phyloP scores from a whole-genome alignment of 192 early-diverging fungal genomes.

The Backusella morwellensis region DNA sequence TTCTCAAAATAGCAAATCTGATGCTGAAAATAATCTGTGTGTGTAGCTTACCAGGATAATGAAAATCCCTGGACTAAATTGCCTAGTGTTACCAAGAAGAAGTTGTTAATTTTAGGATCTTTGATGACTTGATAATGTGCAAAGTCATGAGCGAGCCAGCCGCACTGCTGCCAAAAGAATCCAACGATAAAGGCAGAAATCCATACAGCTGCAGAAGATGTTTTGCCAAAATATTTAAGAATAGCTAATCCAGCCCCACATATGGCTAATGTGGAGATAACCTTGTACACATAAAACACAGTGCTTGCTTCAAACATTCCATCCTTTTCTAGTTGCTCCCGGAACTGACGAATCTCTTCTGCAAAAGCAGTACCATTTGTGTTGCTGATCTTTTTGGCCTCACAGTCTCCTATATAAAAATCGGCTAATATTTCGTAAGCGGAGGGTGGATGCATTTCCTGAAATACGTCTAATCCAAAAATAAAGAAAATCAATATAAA shows the following conservation, averaged over 20 bases:
- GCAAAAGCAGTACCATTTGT: slow-evolving; percentile 53
- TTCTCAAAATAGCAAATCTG: background rate
- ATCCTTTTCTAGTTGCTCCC: slow-evolving; percentile 46
- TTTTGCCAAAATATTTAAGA: slow-evolving; percentile 50
- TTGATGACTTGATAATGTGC: slow-evolving; percentile 79
- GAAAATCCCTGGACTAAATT: slow-evolving; percentile 77
- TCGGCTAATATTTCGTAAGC: slow-evolving; percentile 66
- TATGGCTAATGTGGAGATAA: slow-evolving; percentile 55
- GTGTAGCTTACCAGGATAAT: slow-evolving; percentile 55
- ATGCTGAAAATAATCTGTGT: background rate
- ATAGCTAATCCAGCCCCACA: slow-evolving; percentile 45
- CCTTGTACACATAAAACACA: slow-evolving; percentile 64
- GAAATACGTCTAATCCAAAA: slow-evolving; percentile 59
- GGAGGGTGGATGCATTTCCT: slow-evolving; percentile 70
- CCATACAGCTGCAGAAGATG: slow-evolving; percentile 52
- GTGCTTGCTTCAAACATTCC: slow-evolving; percentile 66
- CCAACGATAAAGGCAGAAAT: slow-evolving; percentile 58
- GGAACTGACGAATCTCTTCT: slow-evolving; percentile 60
- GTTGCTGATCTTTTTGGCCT: slow-evolving; percentile 1
- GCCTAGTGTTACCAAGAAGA: slow-evolving; percentile 69
- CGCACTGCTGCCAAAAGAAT: slow-evolving; percentile 82
- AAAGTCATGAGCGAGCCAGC: slow-evolving; percentile 88
- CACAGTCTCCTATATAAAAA: slow-evolving; percentile 74
- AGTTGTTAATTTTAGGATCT: slow-evolving; percentile 58
- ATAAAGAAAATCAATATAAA: slow-evolving; percentile 11